phyloP scores from a whole-genome alignment of 2,329 filamentous ascomycete species.

The Ceratocystis smalleyi region DNA sequence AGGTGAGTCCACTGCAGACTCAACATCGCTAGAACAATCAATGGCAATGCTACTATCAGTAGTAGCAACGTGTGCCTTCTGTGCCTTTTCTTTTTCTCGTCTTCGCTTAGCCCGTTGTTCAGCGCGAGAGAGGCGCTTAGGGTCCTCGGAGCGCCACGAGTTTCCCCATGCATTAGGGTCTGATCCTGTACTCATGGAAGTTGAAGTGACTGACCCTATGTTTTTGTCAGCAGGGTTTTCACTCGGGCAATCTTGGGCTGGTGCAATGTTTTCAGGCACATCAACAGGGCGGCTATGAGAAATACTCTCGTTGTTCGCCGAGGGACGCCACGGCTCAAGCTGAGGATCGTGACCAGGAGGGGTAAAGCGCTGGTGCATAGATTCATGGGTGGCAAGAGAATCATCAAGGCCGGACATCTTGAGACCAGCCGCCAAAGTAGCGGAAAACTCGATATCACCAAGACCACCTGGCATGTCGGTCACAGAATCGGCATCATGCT shows the following conservation, averaged over 20 bases:
- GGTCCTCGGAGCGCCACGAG: conserved; percentile 7
- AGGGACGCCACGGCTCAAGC: conserved; percentile 1
- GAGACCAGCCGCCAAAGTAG: conserved; percentile 10
- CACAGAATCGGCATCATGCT: neutral
- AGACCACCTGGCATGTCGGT: neutral
- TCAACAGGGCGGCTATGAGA: neutral
- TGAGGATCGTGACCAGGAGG: conserved; percentile 6
- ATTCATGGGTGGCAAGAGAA: neutral
- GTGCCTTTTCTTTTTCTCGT: conserved; percentile 1
- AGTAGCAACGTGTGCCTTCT: neutral
- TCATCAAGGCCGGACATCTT: neutral
- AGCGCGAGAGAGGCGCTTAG: neutral
- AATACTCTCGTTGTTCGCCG: neutral
- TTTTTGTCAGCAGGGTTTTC: conserved; percentile 15
- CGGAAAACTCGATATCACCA: conserved; percentile 10
- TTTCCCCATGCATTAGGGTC: neutral
- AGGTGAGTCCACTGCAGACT: conserved; percentile 2
- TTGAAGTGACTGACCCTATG: neutral
- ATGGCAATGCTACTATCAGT: neutral
- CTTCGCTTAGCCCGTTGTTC: conserved; percentile 4
- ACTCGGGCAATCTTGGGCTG: neutral
- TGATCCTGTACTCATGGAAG: neutral
- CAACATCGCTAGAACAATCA: neutral
- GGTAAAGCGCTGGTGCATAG: conserved; percentile 8
- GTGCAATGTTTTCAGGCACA: neutral